Evolutionary conservation across 192 early-diverging fungal genomes (phyloP).

Genomic region (Podila horticola): DNA sequence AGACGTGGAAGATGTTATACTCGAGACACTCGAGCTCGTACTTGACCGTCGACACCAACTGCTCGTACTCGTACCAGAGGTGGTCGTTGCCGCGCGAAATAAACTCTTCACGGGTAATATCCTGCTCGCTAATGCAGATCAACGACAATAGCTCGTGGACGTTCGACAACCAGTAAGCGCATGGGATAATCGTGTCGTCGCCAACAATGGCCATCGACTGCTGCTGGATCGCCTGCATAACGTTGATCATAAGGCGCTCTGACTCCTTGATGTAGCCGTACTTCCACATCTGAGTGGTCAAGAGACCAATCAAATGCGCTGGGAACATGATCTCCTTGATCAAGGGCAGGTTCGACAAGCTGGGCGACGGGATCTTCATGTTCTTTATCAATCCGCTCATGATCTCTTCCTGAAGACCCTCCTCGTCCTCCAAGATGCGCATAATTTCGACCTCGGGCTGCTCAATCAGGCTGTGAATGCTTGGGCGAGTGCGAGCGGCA

Average conservation of each 20-base stretch:
- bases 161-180: constrained; percentile 98
- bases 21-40: constrained; percentile 92
- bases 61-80: constrained; percentile 79
- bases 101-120: constrained; percentile 47
- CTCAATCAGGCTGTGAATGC: constrained; percentile 48
- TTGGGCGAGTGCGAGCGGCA: constrained; percentile 38
- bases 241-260: constrained; percentile 85
- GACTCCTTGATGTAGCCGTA: constrained; percentile 86
- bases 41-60: constrained; percentile 86
- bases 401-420: constrained; percentile 80
- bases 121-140: constrained; percentile 62
- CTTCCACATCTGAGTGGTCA: constrained; percentile 88
- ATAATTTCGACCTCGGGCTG: constrained; percentile 60
- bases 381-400: constrained; percentile 89
- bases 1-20: constrained; percentile 96
- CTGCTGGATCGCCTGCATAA: constrained; percentile 85
- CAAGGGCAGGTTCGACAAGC: constrained; percentile 77
- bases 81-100: constrained; percentile 72
- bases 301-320: constrained; percentile 90
- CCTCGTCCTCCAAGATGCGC: constrained; percentile 71
- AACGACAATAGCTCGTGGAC: constrained; percentile 95
- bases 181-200: constrained; percentile 82
- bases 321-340: constrained; percentile 96
- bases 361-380: constrained; percentile 91
- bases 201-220: constrained; percentile 72